phyloP scores from a whole-genome alignment of 768 basidiomycete genomes.

The Tulasnella calospora region DNA sequence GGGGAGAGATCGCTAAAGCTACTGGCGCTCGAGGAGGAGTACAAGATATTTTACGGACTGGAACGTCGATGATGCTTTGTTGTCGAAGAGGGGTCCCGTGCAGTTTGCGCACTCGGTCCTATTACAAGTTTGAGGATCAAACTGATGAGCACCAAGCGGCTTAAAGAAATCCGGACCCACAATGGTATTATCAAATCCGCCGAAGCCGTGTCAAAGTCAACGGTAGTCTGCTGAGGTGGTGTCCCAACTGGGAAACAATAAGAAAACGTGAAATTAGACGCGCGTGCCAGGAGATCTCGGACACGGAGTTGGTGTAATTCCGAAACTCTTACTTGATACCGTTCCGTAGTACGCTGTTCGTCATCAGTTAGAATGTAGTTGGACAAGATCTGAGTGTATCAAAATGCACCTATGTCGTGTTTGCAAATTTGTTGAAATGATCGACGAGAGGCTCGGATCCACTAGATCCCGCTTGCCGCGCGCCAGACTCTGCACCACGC shows the following conservation, averaged over 20 bases:
- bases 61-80: neutral
- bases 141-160: neutral
- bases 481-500: neutral
- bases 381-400: too few relatives aligned
- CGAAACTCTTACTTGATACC: neutral
- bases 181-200: conserved; percentile 11
- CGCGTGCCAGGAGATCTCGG: neutral
- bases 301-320: neutral
- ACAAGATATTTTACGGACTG: neutral
- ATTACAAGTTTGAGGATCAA: neutral
- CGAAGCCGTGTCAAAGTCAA: conserved; percentile 14
- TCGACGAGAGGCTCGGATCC: neutral
- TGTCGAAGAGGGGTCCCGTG: neutral
- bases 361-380: neutral
- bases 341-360: conserved; percentile 8
- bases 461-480: neutral
- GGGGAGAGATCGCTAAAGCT: neutral
- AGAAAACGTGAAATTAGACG: neutral
- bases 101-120: conserved; percentile 8
- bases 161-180: neutral
- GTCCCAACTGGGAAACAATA: conserved; percentile 14
- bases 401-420: neutral
- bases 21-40: neutral
- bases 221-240: conserved; percentile 6
- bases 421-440: neutral